These are phyloP conservation scores for Crotalaria pallida DNA, from an alignment of 306 rosid genomes.

Conservation along the genomic window DNA sequence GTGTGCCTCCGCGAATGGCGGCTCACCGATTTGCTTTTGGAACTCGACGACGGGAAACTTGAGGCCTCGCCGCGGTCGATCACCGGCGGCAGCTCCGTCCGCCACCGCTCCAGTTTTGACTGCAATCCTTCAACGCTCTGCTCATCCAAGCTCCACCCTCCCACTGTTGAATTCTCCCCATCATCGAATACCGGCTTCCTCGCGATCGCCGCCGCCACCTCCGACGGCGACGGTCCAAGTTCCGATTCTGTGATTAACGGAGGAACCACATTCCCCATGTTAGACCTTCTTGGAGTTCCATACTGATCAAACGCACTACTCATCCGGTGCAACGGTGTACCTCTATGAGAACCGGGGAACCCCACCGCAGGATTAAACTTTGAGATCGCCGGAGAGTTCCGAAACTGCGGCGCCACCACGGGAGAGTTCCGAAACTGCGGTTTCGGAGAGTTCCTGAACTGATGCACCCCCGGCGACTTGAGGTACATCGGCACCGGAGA, in stretches of 20 bases:
- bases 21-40: background rate
- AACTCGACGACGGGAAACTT: conserved; percentile 20
- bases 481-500: background rate
- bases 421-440: background rate
- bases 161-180: conserved; percentile 47
- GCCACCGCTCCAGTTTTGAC: conserved; percentile 79
- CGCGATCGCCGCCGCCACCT: conserved; percentile 71
- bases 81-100: conserved; percentile 68
- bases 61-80: conserved; percentile 54
- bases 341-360: background rate
- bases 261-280: conserved; percentile 21
- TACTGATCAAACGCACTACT: conserved; percentile 27
- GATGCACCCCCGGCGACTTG: background rate
- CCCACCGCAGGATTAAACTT: conserved; percentile 25
- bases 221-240: conserved; percentile 85
- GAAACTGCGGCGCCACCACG: background rate
- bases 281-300: conserved; percentile 58
- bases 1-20: conserved; percentile 41
- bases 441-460: background rate
- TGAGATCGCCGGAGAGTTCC: background rate
- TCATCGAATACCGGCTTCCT: conserved; percentile 31
- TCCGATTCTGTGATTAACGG: conserved; percentile 60
- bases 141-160: conserved; percentile 64
- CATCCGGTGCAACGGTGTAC: conserved; percentile 24
- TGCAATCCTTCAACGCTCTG: conserved; percentile 64